Conservation (phyloP, 805 yeast genomes). For the Wickerhamiella sergipiensis region DNA sequence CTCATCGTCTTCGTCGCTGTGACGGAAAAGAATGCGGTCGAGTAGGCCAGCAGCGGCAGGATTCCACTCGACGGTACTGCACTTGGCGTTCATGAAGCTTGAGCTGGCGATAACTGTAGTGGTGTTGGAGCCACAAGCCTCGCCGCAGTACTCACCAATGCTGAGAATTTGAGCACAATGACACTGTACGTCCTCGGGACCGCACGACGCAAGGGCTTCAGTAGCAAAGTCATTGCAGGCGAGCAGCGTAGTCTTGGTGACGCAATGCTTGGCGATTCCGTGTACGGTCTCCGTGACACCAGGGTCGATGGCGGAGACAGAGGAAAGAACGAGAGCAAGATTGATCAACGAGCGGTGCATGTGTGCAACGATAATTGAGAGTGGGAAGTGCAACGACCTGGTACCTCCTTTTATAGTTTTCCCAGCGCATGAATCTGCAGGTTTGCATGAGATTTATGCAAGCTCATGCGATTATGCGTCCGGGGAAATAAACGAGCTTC, state of each 20-base stretch:
- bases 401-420: too few species aligned
- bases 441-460: background rate
- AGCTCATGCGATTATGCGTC: background rate
- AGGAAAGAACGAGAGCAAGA: background rate
- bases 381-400: background rate
- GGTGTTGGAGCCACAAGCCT: background rate
- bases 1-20: conserved; percentile 4
- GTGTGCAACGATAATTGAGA: background rate
- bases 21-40: conserved; percentile 1
- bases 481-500: too few species aligned
- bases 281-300: background rate
- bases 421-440: background rate
- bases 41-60: background rate
- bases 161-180: conserved; percentile 11
- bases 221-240: conserved; percentile 12
- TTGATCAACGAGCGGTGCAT: background rate
- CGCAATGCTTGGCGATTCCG: conserved; percentile 2
- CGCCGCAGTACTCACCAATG: conserved; percentile 9
- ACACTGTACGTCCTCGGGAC: conserved; percentile 10
- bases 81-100: background rate
- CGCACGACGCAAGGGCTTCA: conserved; percentile 8
- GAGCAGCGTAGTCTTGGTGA: background rate
- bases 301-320: background rate
- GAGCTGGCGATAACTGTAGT: background rate
- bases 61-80: background rate